These are phyloP conservation scores for Dioscorea cayenensis DNA, from an alignment of 116 monocot species.

Conservation along the genomic window DNA sequence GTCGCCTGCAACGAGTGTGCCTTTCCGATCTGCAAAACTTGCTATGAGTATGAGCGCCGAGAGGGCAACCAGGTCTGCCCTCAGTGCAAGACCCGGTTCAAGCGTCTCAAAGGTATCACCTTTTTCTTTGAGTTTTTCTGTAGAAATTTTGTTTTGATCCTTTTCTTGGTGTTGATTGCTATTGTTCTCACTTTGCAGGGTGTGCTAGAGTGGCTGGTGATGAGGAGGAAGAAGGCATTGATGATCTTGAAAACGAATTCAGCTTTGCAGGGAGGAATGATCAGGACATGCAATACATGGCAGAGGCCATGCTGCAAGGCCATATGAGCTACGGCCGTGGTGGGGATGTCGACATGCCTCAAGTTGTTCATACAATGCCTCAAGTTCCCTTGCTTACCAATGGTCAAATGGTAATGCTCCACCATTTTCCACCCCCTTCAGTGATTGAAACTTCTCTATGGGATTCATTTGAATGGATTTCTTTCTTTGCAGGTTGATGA, in stretches of 20 bases:
- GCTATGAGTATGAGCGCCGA: conserved; percentile 81
- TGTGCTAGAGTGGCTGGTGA: conserved; percentile 75
- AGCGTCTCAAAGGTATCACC: conserved; percentile 65
- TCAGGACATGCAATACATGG: conserved; percentile 31
- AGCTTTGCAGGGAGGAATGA: conserved; percentile 34
- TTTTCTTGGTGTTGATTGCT: background rate
- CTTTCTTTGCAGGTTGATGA: conserved; percentile 62
- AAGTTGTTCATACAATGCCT: conserved; percentile 34
- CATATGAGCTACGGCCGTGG: conserved; percentile 84
- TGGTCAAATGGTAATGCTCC: conserved; percentile 67
- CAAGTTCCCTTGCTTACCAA: conserved; percentile 84
- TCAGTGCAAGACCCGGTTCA: conserved; percentile 85
- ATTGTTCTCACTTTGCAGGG: conserved; percentile 24
- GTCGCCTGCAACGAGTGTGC: conserved; percentile 89
- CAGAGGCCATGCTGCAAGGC: conserved; percentile 70
- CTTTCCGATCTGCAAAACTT: conserved; percentile 72
- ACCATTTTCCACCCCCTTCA: background rate
- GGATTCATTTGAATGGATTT: background rate
- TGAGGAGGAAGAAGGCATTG: conserved; percentile 72
- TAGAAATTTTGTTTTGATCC: background rate
- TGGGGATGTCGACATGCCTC: conserved; percentile 43
- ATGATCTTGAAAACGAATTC: conserved; percentile 87
- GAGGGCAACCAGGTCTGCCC: conserved; percentile 90
- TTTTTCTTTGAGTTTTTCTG: background rate
- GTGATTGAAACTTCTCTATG: background rate